Percentiles rank a stretch among this genome's conserved stretches.
These are phyloP conservation scores for Plasmodium ovale DNA, from an alignment of 169 alveolate species.

Conservation along the genomic window DNA sequence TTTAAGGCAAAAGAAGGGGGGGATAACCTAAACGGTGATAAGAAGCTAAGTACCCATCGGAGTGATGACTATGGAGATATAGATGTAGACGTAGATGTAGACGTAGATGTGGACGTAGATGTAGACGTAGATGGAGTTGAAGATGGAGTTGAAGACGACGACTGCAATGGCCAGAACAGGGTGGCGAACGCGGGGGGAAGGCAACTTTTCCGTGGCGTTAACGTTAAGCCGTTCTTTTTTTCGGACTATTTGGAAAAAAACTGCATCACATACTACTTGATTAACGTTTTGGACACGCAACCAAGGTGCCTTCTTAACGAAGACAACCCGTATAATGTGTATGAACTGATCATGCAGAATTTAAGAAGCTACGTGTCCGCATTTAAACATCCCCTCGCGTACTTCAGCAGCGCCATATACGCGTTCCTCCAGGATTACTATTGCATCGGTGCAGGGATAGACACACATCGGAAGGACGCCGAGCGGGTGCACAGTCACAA, in stretches of 20 bases:
- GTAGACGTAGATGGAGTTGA: background rate
- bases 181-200: too few species aligned
- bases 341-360: conserved; percentile 2
- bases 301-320: conserved; percentile 26
- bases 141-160: too few species aligned
- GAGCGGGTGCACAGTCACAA: too few species aligned
- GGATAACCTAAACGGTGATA: background rate
- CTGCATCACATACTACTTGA: conserved; percentile 19
- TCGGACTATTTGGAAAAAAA: conserved; percentile 49
- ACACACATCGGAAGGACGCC: background rate
- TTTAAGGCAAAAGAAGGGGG: conserved; percentile 1
- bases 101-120: background rate
- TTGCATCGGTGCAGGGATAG: background rate
- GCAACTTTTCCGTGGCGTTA: conserved; percentile 15
- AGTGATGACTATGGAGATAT: background rate
- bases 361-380: conserved; percentile 18
- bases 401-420: conserved; percentile 20
- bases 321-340: conserved; percentile 30
- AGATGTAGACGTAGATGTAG: background rate
- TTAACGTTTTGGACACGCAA: conserved; percentile 29
- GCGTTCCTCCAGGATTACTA: conserved; percentile 22
- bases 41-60: background rate
- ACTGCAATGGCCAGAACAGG: too few species aligned
- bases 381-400: conserved; percentile 54
- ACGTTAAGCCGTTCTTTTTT: conserved; percentile 51